A percentile compares a stretch with the other conserved stretches of the same genome.
phyloP scores from a whole-genome alignment of 805 yeast genomes.

The Candida insectorum region DNA sequence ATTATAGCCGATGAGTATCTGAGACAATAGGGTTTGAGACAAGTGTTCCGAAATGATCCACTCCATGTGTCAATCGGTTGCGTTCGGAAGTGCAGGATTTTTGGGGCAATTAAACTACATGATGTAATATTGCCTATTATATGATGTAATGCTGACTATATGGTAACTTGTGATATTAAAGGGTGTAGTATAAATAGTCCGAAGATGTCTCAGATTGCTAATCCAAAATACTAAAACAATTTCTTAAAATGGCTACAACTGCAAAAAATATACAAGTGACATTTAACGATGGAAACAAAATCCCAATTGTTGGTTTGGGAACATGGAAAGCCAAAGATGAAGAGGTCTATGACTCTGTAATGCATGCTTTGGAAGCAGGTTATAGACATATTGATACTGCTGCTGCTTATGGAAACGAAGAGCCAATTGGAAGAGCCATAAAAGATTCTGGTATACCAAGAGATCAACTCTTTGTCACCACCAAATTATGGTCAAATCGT shows the following conservation, averaged over 20 bases:
- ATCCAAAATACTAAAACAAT: neutral
- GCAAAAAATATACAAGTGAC: conserved; percentile 18
- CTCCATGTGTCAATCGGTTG: too few relatives aligned
- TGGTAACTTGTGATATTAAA: too few relatives aligned
- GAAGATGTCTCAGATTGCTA: too few relatives aligned
- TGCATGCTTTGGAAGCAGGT: conserved; percentile 57
- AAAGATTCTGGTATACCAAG: conserved; percentile 61
- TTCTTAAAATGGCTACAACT: conserved; percentile 5
- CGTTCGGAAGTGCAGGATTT: too few relatives aligned
- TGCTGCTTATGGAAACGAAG: conserved; percentile 64
- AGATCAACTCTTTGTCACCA: conserved; percentile 64
- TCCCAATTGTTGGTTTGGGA: conserved; percentile 69
- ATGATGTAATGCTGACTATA: too few relatives aligned
- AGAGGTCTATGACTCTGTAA: conserved; percentile 54
- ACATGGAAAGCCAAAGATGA: conserved; percentile 61
- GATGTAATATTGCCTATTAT: too few relatives aligned
- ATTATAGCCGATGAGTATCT: too few relatives aligned
- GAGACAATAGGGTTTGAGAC: too few relatives aligned
- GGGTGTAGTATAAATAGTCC: too few relatives aligned
- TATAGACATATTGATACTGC: conserved; percentile 81
- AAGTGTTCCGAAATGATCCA: too few relatives aligned
- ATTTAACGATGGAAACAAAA: conserved; percentile 55
- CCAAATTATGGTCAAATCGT: conserved; percentile 61
- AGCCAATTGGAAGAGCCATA: conserved; percentile 53
- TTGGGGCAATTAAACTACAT: too few relatives aligned